Evolutionary conservation across 208 protist genomes (phyloP).

Genomic region (Herpetomonas samuelpessoai): DNA sequence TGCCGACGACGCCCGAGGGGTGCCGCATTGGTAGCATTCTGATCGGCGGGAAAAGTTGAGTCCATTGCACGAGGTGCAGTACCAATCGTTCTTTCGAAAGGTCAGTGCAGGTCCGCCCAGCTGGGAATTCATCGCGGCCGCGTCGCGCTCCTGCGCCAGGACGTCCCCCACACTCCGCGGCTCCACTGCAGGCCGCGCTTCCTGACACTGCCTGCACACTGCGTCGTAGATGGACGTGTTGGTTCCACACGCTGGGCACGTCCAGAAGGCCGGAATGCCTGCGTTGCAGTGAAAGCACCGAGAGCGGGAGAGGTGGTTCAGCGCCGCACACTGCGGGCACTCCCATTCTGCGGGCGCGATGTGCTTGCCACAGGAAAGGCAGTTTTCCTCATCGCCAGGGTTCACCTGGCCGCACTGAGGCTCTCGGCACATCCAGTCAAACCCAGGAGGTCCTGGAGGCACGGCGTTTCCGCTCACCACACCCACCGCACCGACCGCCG

Average conservation of each 20-base stretch:
- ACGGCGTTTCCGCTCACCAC: constrained; percentile 6
- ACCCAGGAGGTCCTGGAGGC: constrained; percentile 59
- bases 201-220: constrained; percentile 51
- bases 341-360: constrained; percentile 75
- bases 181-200: constrained; percentile 35
- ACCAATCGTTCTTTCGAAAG: constrained; percentile 51
- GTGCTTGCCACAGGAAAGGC: constrained; percentile 51
- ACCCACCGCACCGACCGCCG: neutral
- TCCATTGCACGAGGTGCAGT: constrained; percentile 57
- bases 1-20: constrained; percentile 15
- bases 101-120: constrained; percentile 3
- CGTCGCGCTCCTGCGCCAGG: neutral
- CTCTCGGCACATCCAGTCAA: constrained; percentile 88
- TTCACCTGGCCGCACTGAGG: constrained; percentile 62
- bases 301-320: constrained; percentile 73
- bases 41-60: constrained; percentile 72
- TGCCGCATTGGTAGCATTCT: constrained; percentile 70
- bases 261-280: constrained; percentile 73
- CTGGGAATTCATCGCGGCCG: no score
- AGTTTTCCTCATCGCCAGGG: constrained; percentile 74
- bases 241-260: constrained; percentile 45
- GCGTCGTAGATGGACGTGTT: constrained; percentile 81
- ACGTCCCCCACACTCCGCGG: constrained; percentile 44
- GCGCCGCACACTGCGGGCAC: constrained; percentile 70
- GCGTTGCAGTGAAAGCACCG: constrained; percentile 74